Percentiles rank a stretch among this genome's conserved stretches.
These are phyloP conservation scores for Hymenoscyphus scutula DNA, from an alignment of 2,329 filamentous ascomycete genomes.

Conservation along the genomic window DNA sequence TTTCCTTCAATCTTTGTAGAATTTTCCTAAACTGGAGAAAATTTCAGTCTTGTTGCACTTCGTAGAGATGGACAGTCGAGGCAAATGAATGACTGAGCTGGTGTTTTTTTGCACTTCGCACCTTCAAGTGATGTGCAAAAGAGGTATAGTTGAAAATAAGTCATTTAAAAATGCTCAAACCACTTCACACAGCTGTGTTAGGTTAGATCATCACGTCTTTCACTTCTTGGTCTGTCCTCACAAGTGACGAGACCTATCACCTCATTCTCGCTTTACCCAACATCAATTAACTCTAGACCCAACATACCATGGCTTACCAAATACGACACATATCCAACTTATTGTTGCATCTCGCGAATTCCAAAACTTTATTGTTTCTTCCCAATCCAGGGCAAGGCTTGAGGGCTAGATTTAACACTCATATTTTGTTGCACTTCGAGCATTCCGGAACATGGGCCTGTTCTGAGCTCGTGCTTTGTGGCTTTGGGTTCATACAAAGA, in stretches of 20 bases:
- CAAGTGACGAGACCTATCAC: too few relatives aligned
- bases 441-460: slow-evolving; percentile 1
- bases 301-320: not conserved
- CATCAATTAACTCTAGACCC: not conserved
- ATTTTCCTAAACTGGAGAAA: not conserved
- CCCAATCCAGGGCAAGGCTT: not conserved
- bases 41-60: not conserved
- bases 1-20: not conserved
- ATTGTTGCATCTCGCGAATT: slow-evolving; percentile 2
- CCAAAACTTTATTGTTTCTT: not conserved
- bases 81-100: not conserved
- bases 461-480: not conserved
- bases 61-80: not conserved
- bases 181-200: too few relatives aligned
- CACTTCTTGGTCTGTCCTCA: too few relatives aligned
- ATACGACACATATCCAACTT: not conserved
- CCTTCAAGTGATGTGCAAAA: not conserved
- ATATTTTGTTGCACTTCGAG: not conserved
- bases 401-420: not conserved
- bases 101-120: not conserved
- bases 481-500: not conserved
- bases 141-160: not conserved
- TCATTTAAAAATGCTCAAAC: not conserved
- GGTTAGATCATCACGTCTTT: too few relatives aligned
- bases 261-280: not conserved